Conservation (phyloP, 441 rosid species). For the Eruca vesicaria region DNA sequence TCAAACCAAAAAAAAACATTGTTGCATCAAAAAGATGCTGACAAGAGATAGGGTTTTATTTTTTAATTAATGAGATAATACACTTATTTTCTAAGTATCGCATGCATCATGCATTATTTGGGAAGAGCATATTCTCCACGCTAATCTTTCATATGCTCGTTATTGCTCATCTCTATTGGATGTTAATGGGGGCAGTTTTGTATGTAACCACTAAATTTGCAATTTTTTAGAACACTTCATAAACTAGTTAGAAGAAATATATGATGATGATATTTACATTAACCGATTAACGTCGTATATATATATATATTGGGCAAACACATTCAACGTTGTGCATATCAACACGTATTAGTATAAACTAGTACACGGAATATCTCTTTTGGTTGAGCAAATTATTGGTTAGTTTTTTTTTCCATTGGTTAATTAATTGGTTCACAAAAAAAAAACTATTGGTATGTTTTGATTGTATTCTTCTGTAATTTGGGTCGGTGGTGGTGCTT, state of each 20-base stretch:
- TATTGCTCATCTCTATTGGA: conserved; percentile 11
- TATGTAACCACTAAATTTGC: conserved; percentile 8
- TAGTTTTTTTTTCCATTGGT: not conserved
- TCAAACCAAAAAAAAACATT: no score
- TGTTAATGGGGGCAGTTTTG: not conserved
- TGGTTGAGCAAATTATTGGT: conserved; percentile 9
- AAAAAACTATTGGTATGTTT: not conserved
- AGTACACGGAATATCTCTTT: conserved; percentile 2
- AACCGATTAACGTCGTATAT: not conserved
- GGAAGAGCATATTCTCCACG: conserved; percentile 5
- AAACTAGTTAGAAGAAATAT: not conserved
- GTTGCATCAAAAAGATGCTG: no score
- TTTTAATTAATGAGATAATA: not conserved
- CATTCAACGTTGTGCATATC: not conserved
- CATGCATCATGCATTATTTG: not conserved
- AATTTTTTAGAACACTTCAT: not conserved
- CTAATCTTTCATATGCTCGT: conserved; percentile 1
- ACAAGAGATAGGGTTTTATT: no score
- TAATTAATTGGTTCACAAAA: not conserved
- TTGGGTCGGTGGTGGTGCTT: conserved; percentile 29
- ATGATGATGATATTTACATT: conserved; percentile 15
- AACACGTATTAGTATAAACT: not conserved
- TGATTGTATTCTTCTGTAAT: conserved; percentile 1
- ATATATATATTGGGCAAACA: not conserved
- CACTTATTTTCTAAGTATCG: not conserved